Base-by-base conservation (phyloP, 116 monocot genomes). In the Phalaenopsis hybrid region DNA sequence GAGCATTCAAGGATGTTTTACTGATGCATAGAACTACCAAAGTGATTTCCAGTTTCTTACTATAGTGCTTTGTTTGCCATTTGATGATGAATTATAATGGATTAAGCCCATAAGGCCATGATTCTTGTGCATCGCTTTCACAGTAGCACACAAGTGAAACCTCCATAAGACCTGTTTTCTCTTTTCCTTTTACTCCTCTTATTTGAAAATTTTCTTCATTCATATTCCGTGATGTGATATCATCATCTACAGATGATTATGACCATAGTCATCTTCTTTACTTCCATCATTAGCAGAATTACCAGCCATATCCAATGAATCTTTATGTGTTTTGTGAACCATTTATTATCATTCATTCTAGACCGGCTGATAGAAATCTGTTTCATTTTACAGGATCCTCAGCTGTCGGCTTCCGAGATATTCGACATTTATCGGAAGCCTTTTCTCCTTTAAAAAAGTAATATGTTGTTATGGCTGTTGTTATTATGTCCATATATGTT, bases 341-440 rank as follows among this genome's bases (percentile, higher is more conserved):
- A 9, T 34, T 34, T 4, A 41, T 31, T 15, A 72, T 34, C 16
- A 13, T 72, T 31, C 1, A 72, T 37, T 41, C 72, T 34, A 13
- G 13, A 4, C 37, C 34, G 52, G 3, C 57, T 37, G 23, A 58
- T 65, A 43, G 4, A 72, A 16, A 31, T 12, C 0, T 31, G 15
- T 72, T 78, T 52, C 17, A 82, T 51, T 76, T 46, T 79, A 44
- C 88, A 92, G 92, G 94, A 90, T 46, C 94, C 94, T 83, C 94
- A 94, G 51, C 85, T 94, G 17, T 92, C 88, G 28, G 88, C 92
- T 49, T 89, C 94, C 5, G 89, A 92, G 79, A 80, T 6, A 73
- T 92, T 94, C 45, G 86, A 92, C 57, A 89, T 94, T 76, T 94
- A 87, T 78, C 31, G 55, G 79, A 90, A 76, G 81, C 90, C 92